Evolutionary conservation across 2,329 filamentous ascomycete genomes (phyloP), one percentile per base, ranked within the genome.

Genomic region (Ascochyta pisi): DNA sequence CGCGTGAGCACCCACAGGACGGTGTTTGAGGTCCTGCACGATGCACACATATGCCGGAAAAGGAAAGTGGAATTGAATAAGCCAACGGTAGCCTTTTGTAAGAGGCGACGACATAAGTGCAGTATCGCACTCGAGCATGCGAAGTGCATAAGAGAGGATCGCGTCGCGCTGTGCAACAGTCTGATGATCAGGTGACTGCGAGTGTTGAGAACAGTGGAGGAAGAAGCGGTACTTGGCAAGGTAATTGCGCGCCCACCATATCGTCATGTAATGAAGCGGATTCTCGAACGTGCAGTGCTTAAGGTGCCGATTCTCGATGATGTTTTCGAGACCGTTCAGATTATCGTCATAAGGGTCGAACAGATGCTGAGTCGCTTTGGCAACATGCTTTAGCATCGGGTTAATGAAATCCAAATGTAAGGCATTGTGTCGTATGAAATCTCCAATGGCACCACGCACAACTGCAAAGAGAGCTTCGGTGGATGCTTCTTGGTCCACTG

Each of bases 401-500:
- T 73, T 78, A 33, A 71, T 75, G 55, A 81, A 82, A 55, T 82
- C 78, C 12, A 84, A 75, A 52, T 83, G 74, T 39, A 78, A 71
- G 3, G 76, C 62, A 2, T 69, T 71, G 16, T 78, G 73, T 3
- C 76, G 70, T 15, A 76, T 70, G 2, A 75, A 78, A 44, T 78
- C 74, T 0, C 77, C 76, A 0, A 83, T 74, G 34, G 83, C 78
- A 57, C 80, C 79, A 13, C 78, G 77, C 26, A 83, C 78, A 0
- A 86, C 70, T 3, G 74, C 74, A 54, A 84, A 80, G 0, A 83
- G 79, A 73, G 85, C 83, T 41, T 83, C 79, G 0, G 84, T 86
- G 62, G 81, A 82, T 15, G 79, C 78, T 0, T 65, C 61, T 2
- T 81, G 76, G 3, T 80, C 74, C 0, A 54, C 45, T 3, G 78